Percentiles rank a stretch among this genome's conserved stretches.
Evolutionary conservation across 257 asterid genomes (phyloP).

Genomic region (Petrea volubilis): DNA sequence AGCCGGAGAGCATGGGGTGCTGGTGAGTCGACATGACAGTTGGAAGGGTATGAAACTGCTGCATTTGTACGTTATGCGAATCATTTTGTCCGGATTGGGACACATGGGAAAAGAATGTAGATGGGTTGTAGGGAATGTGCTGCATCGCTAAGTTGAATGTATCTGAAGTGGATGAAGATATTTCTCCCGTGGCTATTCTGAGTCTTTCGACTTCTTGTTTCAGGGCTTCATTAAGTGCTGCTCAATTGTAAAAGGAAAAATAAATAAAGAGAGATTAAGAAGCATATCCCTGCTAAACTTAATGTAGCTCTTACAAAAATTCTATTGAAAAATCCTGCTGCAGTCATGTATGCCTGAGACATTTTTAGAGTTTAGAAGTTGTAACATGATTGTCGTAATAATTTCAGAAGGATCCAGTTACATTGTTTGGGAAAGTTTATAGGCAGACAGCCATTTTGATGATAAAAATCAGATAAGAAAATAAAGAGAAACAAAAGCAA

Average conservation of each 20-base stretch:
- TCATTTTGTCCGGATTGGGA: constrained; percentile 44
- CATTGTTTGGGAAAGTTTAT: no score
- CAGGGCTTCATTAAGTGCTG: constrained; percentile 89
- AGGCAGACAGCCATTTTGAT: not conserved
- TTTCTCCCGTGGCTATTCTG: constrained; percentile 77
- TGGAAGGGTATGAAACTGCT: constrained; percentile 58
- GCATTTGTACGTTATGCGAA: constrained; percentile 55
- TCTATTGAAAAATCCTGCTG: no score
- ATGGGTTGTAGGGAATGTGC: constrained; percentile 61
- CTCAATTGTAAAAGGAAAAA: constrained; percentile 7
- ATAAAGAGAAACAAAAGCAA: not conserved
- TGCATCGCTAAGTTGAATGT: constrained; percentile 59
- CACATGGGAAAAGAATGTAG: constrained; percentile 58
- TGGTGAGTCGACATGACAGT: constrained; percentile 56
- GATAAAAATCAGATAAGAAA: not conserved
- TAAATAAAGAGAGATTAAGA: not conserved
- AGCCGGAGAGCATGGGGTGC: constrained; percentile 32
- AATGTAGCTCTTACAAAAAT: no score
- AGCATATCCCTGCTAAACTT: no score
- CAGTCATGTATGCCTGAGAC: not conserved
- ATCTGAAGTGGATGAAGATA: constrained; percentile 59
- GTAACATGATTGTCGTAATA: not conserved
- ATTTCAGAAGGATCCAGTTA: not conserved
- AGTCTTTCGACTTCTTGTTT: constrained; percentile 87
- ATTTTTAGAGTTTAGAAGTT: not conserved